phyloP scores from a whole-genome alignment of 2,329 filamentous ascomycete species.

The Cyphellophora attinorum region DNA sequence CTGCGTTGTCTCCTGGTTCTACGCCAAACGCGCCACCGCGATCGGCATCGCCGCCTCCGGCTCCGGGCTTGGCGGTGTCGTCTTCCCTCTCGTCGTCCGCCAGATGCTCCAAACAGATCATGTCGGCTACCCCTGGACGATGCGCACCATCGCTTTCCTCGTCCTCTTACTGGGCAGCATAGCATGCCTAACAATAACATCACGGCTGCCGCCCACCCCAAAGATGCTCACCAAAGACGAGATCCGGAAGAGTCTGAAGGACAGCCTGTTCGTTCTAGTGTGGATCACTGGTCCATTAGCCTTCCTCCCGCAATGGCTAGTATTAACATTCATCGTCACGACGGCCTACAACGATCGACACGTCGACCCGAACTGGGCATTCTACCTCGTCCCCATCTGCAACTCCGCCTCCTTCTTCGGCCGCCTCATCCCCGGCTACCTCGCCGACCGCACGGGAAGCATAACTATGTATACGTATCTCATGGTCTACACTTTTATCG shows the following conservation, averaged over 20 bases:
- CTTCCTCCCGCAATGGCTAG: neutral
- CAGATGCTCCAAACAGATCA: conserved; percentile 41
- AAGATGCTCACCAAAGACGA: neutral
- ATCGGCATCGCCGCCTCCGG: conserved; percentile 46
- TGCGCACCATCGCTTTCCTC: conserved; percentile 49
- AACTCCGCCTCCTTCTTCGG: conserved; percentile 38
- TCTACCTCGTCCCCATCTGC: conserved; percentile 20
- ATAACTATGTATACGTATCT: conserved; percentile 40
- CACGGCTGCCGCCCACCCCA: neutral
- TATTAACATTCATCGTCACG: neutral
- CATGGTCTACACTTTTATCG: conserved; percentile 31
- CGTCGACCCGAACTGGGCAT: neutral
- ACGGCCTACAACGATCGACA: neutral
- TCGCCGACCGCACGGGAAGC: conserved; percentile 45
- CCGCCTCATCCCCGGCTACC: conserved; percentile 43
- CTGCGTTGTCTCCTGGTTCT: conserved; percentile 43
- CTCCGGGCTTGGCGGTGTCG: conserved; percentile 47
- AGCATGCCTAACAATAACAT: neutral
- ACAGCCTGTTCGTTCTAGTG: neutral
- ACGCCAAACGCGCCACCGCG: conserved; percentile 41
- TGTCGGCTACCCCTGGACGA: conserved; percentile 50
- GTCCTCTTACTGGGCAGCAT: conserved; percentile 45
- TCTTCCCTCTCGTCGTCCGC: conserved; percentile 53
- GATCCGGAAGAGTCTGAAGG: neutral
- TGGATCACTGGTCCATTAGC: neutral